Evolutionary conservation across 176 grass and related monocot genomes (phyloP).

Genomic region (Lolium rigidum): DNA sequence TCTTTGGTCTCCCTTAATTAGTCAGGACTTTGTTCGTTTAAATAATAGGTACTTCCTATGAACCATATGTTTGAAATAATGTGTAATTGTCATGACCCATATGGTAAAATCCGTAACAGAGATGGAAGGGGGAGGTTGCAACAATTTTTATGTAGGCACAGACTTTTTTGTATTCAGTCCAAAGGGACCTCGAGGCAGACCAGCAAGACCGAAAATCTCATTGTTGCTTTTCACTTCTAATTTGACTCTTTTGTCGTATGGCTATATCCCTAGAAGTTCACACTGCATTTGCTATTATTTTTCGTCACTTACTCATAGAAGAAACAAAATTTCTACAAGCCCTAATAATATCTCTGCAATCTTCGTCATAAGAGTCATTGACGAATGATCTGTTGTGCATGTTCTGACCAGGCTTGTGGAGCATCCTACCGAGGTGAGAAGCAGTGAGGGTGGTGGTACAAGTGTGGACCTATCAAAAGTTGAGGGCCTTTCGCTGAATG

Average conservation of each 20-base stretch:
- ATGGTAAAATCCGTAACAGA: neutral
- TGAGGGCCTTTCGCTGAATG: conserved; percentile 12
- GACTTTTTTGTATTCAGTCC: neutral
- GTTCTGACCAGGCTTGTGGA: neutral
- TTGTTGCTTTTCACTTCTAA: neutral
- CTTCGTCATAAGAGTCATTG: neutral
- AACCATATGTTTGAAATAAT: neutral
- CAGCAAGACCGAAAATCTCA: neutral
- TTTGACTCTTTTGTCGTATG: neutral
- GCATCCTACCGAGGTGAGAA: neutral
- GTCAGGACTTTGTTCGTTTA: neutral
- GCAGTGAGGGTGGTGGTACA: neutral
- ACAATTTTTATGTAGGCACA: neutral
- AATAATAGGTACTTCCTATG: neutral
- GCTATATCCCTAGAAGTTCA: no score
- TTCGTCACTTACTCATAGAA: neutral
- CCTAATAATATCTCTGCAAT: neutral
- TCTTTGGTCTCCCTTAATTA: neutral
- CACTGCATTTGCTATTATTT: neutral
- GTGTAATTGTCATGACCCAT: no score
- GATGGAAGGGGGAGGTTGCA: neutral
- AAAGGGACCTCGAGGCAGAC: neutral
- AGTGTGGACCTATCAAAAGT: neutral
- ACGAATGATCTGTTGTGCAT: neutral
- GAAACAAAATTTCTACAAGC: neutral